These are phyloP conservation scores for Phlegmacium glaucopus DNA, from an alignment of 768 basidiomycete genomes.

Conservation along the genomic window DNA sequence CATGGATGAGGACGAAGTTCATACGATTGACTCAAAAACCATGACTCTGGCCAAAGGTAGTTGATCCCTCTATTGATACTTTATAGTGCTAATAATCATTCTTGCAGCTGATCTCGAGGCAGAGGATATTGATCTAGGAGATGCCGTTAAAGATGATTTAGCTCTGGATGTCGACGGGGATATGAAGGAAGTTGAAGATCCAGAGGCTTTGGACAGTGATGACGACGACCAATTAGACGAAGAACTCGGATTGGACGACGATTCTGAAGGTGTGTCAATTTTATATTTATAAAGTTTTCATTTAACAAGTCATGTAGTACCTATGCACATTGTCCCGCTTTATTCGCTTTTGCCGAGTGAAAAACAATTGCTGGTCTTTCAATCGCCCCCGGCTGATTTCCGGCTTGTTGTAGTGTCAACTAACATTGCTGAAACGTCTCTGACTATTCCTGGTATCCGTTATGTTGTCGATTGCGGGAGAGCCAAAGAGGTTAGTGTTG, in stretches of 20 bases:
- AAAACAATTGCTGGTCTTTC: conserved; percentile 93
- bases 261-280: conserved; percentile 54
- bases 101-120: conserved; percentile 67
- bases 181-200: conserved; percentile 64
- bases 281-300: conserved; percentile 4
- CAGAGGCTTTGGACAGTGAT: conserved; percentile 73
- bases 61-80: conserved; percentile 1
- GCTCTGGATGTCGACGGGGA: conserved; percentile 69
- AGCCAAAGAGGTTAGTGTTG: conserved; percentile 75
- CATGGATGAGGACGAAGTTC: conserved; percentile 22
- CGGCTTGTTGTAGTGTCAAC: conserved; percentile 94
- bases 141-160: conserved; percentile 40
- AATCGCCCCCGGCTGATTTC: conserved; percentile 71
- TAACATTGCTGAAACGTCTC: conserved; percentile 94
- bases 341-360: conserved; percentile 92
- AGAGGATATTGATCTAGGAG: conserved; percentile 77
- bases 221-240: conserved; percentile 56
- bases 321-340: conserved; percentile 92
- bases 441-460: conserved; percentile 95
- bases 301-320: conserved; percentile 43
- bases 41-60: conserved; percentile 50
- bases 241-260: conserved; percentile 62
- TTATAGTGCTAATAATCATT: neutral
- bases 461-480: conserved; percentile 98
- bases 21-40: conserved; percentile 12